Evolutionary conservation across 2,329 filamentous ascomycete genomes (phyloP).

Genomic region (Orbilia brochopaga): DNA sequence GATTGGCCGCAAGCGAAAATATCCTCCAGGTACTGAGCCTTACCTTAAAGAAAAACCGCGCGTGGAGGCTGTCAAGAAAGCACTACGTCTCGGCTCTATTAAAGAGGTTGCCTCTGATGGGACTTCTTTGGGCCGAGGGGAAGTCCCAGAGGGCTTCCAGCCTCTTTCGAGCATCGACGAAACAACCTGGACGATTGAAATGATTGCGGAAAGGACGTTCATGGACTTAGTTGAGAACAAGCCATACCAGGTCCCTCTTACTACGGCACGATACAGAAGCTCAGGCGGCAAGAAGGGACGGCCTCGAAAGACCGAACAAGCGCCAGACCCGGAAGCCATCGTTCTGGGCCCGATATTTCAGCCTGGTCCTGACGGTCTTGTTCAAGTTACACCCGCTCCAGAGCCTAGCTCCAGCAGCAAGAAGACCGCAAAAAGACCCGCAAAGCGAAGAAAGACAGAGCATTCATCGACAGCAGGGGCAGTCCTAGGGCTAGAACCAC

Average conservation of each 20-base stretch:
- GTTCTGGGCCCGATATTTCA: constrained; percentile 39
- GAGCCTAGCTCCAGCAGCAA: neutral
- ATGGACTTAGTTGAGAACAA: constrained; percentile 38
- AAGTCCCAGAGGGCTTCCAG: constrained; percentile 32
- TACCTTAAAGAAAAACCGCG: constrained; percentile 38
- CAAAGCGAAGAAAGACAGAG: constrained; percentile 32
- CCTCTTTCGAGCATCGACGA: constrained; percentile 37
- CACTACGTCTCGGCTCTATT: constrained; percentile 35
- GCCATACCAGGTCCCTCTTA: constrained; percentile 43
- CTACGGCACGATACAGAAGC: constrained; percentile 32
- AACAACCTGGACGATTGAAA: constrained; percentile 42
- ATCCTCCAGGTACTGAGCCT: constrained; percentile 45
- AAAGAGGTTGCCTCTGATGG: constrained; percentile 37
- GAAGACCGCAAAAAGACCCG: constrained; percentile 17
- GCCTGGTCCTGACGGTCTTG: constrained; percentile 32
- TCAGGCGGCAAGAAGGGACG: constrained; percentile 25
- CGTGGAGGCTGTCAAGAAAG: constrained; percentile 43
- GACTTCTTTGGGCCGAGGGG: neutral
- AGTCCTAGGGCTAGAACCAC: too few relatives aligned
- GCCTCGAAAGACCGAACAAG: constrained; percentile 22
- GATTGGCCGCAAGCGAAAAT: constrained; percentile 44
- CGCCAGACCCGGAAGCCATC: constrained; percentile 16
- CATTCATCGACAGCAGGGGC: neutral
- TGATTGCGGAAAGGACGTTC: constrained; percentile 41
- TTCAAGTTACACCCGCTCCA: constrained; percentile 16